phyloP scores from a whole-genome alignment of 2,329 filamentous ascomycete genomes.

The Byssothecium circinans region DNA sequence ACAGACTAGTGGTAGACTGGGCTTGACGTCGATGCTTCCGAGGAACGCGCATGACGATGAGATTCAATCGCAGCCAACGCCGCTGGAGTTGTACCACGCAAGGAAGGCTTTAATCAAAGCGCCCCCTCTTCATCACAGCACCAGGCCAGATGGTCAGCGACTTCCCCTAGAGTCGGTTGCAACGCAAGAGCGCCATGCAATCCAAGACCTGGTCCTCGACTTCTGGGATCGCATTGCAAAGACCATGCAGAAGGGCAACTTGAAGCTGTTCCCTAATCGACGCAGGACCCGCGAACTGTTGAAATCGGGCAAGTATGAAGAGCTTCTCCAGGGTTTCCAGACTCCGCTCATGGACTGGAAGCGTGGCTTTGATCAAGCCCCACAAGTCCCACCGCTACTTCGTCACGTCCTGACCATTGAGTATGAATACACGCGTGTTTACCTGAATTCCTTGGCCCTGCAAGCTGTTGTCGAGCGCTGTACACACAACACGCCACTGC shows the following conservation, averaged over 20 bases:
- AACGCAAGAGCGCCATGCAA: constrained; percentile 40
- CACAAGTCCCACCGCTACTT: constrained; percentile 60
- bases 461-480: constrained; percentile 95
- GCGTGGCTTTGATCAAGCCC: constrained; percentile 77
- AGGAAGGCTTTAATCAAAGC: constrained; percentile 40
- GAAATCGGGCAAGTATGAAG: constrained; percentile 80
- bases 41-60: constrained; percentile 38
- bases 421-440: constrained; percentile 92
- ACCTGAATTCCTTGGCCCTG: constrained; percentile 89
- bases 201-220: constrained; percentile 65
- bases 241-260: constrained; percentile 88
- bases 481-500: constrained; percentile 66
- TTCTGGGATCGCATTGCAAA: constrained; percentile 94
- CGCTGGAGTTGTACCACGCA: constrained; percentile 39
- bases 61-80: constrained; percentile 27
- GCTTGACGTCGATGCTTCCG: constrained; percentile 92
- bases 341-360: constrained; percentile 79
- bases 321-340: constrained; percentile 77
- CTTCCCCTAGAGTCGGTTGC: constrained; percentile 40
- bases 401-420: constrained; percentile 85
- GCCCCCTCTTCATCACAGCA: constrained; percentile 39
- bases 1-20: constrained; percentile 88
- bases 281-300: constrained; percentile 89
- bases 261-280: constrained; percentile 82
- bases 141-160: constrained; percentile 40